Evolutionary conservation across 495 filamentous ascomycete species (phyloP).

Genomic region (Neurospora cerealis): DNA sequence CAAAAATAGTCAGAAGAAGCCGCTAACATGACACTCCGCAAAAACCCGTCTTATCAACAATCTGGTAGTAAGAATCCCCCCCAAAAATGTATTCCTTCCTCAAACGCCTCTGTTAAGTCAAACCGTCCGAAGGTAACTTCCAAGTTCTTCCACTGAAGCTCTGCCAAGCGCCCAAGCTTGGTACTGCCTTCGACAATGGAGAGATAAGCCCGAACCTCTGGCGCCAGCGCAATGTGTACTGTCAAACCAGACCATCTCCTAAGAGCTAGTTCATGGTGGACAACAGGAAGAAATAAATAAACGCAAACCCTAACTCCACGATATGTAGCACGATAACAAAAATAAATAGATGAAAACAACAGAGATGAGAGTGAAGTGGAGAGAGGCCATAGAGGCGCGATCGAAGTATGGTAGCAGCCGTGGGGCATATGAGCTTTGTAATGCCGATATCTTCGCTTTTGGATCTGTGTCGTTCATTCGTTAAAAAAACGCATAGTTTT

Average conservation of each 20-base stretch:
- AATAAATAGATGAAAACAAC: not conserved
- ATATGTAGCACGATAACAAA: not conserved
- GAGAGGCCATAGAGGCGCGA: not conserved
- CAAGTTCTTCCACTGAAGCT: not conserved
- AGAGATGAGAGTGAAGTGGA: not conserved
- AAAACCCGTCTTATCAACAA: not conserved
- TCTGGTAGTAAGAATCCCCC: not conserved
- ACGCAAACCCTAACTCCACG: constrained; percentile 6
- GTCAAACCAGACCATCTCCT: not conserved
- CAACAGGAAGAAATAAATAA: not conserved
- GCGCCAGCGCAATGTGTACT: not conserved
- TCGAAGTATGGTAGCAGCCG: constrained; percentile 5
- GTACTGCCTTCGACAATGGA: not conserved
- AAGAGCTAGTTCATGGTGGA: not conserved
- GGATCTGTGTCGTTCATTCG: not conserved
- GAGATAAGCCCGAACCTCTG: not conserved
- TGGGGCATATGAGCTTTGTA: constrained; percentile 10
- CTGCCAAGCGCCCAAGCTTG: not conserved
- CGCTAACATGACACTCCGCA: not conserved
- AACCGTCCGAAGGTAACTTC: not conserved
- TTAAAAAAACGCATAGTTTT: constrained; percentile 9
- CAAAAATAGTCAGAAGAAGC: not conserved
- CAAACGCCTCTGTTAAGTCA: not conserved
- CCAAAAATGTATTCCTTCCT: not conserved
- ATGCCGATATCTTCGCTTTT: not conserved